Percentiles rank a stretch among this genome's conserved stretches.
These are phyloP conservation scores for Coemansia sp. DNA, from an alignment of 192 early-diverging fungal genomes.

Conservation along the genomic window DNA sequence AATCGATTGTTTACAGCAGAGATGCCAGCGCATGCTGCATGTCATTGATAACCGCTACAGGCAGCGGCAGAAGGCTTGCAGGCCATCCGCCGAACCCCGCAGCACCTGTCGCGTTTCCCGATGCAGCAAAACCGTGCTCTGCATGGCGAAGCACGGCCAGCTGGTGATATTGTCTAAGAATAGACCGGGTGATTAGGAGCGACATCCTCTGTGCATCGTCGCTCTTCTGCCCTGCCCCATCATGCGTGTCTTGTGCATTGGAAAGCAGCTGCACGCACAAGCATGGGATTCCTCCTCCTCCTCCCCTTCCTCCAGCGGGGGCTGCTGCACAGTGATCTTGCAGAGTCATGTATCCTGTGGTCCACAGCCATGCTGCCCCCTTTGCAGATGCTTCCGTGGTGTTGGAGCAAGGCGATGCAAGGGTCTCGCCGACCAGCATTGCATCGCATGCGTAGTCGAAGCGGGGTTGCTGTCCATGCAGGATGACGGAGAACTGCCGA, in stretches of 20 bases:
- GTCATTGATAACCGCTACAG: slow-evolving; percentile 27
- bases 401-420: slow-evolving; percentile 1
- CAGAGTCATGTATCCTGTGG: slow-evolving; percentile 47
- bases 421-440: slow-evolving; percentile 2
- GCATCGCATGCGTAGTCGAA: slow-evolving; percentile 11
- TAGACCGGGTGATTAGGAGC: slow-evolving; percentile 23
- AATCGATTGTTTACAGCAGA: background rate
- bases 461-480: slow-evolving; percentile 40
- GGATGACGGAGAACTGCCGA: slow-evolving; percentile 42
- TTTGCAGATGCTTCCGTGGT: background rate
- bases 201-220: slow-evolving; percentile 15
- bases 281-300: slow-evolving; percentile 12
- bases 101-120: background rate
- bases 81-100: slow-evolving; percentile 15
- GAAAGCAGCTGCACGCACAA: slow-evolving; percentile 44
- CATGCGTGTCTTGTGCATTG: slow-evolving; percentile 4
- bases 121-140: slow-evolving; percentile 18
- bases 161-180: slow-evolving; percentile 46
- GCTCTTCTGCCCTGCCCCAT: background rate
- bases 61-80: slow-evolving; percentile 32
- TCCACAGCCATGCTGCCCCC: background rate
- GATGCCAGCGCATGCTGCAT: slow-evolving; percentile 22
- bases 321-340: slow-evolving; percentile 17
- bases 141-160: slow-evolving; percentile 39
- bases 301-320: background rate